Evolutionary conservation across 2,329 filamentous ascomycete genomes (phyloP), one percentile per base, ranked within the genome.

Genomic region (Fusarium praegraminearum): DNA sequence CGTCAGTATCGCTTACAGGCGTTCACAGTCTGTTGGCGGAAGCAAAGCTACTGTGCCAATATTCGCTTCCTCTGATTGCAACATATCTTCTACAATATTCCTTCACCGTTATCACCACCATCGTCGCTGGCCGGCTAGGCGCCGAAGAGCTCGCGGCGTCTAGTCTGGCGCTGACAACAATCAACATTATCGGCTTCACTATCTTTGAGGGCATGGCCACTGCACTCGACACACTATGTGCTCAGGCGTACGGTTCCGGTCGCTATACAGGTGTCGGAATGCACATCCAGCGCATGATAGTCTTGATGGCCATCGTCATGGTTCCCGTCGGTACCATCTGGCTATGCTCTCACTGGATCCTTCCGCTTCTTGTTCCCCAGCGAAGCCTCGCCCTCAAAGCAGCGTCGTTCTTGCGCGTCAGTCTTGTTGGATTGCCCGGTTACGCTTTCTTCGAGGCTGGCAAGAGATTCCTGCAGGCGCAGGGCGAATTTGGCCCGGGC

Each of bases 41-140:
- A 33, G 55, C 72, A 5, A 51, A 55, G 44, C 59, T 73, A 5
- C 54, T 75, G 22, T 66, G 60, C 35, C 52, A 51, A 16, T 70
- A 69, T 52, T 85, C 83, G 1, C 69, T 83, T 8, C 85, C 85
- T 11, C 76, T 87, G 28, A 82, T 85, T 55, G 76, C 83, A 22
- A 87, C 85, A 3, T 87, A 86, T 66, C 76, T 87, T 7, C 78
- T 87, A 18, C 84, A 87, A 67, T 87, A 87, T 72, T 84, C 81
- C n/a, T 85, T 84, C 67, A 84, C 78, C 47, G 76, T 87, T 50
- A 82, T 85, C 64, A 85, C 84, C 3, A 85, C 85, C 33, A 81
- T 86, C 50, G 83, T 86, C 5, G 85, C 84, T 1, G 85, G 85
- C 3, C 85, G 84, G 63, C 78, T 87, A 20, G 81, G 85, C 32